Evolutionary conservation across 2,329 filamentous ascomycete genomes (phyloP).

Genomic region (Botryotinia narcissicola): DNA sequence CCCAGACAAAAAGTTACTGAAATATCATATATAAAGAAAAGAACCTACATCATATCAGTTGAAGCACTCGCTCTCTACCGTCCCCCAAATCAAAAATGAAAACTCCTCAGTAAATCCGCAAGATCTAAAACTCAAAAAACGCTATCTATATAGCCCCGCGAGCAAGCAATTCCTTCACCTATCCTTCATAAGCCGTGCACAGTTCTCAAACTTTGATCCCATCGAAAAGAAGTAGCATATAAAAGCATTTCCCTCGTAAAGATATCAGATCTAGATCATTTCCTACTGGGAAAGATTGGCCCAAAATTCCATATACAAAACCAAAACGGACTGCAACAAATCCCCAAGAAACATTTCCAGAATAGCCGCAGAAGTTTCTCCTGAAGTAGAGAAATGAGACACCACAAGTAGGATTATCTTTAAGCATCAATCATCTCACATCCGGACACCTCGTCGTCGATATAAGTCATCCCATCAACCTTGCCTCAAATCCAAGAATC

Average conservation of each 20-base stretch:
- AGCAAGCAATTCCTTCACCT: not conserved
- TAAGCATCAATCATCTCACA: not conserved
- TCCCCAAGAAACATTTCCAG: not conserved
- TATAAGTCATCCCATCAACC: not conserved
- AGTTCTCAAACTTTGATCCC: not conserved
- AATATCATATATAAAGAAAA: not conserved
- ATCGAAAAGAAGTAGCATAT: accelerated
- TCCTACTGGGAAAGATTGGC: not conserved
- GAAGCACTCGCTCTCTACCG: not conserved
- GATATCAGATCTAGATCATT: not conserved
- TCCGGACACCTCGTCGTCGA: not conserved
- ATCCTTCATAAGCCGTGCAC: not conserved
- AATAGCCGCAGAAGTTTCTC: not conserved
- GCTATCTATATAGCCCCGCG: not conserved
- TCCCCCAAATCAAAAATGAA: not conserved
- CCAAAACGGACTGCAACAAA: not conserved
- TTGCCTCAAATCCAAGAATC: not conserved
- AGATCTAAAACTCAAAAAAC: not conserved
- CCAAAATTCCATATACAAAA: not conserved
- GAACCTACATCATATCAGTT: not conserved
- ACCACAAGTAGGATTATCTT: not conserved
- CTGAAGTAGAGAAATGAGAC: not conserved
- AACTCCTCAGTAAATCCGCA: accelerated
- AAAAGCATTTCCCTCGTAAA: accelerated
- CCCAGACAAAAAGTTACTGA: not conserved